Base-by-base conservation (phyloP, 2,329 filamentous ascomycete species). In the Cyphellophora attinorum region DNA sequence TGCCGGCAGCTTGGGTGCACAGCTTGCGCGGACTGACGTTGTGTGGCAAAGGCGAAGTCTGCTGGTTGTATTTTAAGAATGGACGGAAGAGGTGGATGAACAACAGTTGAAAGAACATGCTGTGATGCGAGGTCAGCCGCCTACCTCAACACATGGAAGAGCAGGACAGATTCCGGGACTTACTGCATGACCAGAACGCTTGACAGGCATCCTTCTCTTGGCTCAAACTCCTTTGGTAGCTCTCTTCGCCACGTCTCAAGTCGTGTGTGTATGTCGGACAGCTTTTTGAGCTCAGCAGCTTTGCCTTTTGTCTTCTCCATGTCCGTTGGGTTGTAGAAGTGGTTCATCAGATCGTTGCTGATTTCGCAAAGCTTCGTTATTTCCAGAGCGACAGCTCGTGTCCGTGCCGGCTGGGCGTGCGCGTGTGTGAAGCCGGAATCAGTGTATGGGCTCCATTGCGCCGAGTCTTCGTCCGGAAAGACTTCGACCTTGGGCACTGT, bases 61-160 rank as follows among this genome's bases (percentile, higher is more conserved):
- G 65, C 31, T 82, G 84, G 3, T 75, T 81, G 53, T 95, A 96
- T 57, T 91, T 94, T 32, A 96, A 70, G 54, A 96, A 96, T 0
- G 91, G 89, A 4, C 89, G 78, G 65, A 95, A 96, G 4, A 96
- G 76, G 52, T 96, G 88, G 40, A 96, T 93, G 54, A 93, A 93
- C 30, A 95, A 77, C 1, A 96, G 71, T 52, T 96, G 88, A 57
- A 89, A 94, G 60, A 96, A 94, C 88, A 96, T 96, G 63, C 88
- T 95, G n/a, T n/a, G n/a, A n/a, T n/a, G n/a, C n/a, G n/a, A n/a
- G n/a, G n/a, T n/a, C n/a, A n/a, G n/a, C n/a, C n/a, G n/a, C n/a
- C n/a, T n/a, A n/a, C n/a, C n/a, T n/a, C n/a, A n/a, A n/a, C n/a
- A n/a, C n/a, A n/a, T n/a, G n/a, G n/a, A n/a, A n/a, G n/a, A n/a